Evolutionary conservation across 176 grass and related monocot genomes (phyloP), one percentile per base, ranked within the genome.

Genomic region (Aegilops tauschii): DNA sequence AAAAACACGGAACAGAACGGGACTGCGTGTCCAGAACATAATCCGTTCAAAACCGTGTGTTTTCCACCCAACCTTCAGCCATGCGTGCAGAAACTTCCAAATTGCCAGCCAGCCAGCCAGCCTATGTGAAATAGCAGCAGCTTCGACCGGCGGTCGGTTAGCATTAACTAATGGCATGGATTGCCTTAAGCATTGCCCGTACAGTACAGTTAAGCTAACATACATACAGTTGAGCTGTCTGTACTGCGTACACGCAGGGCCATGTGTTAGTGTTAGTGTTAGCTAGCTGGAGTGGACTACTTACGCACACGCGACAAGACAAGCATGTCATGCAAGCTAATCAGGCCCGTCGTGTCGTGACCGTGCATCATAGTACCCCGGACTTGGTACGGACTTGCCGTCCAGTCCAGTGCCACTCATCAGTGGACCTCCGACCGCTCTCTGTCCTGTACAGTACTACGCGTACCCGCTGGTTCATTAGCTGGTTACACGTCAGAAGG

Each of bases 311-410:
- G 11, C 29, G 65, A 67, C 29, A 18, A 35, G 28, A 68, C 1
- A 45, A 31, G 49, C 34, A 44, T 45, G 61, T 17, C 21, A n/a
- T 4, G 39, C 40, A 58, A 23, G 7, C 9, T 9, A 58, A 47
- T 62, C 20, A 12, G 68, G 34, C 32, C 67, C 32, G 9, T 32
- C 20, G 32, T 69, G 67, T 39, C 8, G 69, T 89, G 82, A 76
- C 82, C 25, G 83, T 67, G 76, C 83, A 34, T 12, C 31, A 42
- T 77, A 65, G 69, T 73, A 73, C 70, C 83, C 28, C 25, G 72
- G 72, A 73, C 61, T 28, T n/a, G 69, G 78, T 90, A 83, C 84
- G 84, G 88, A 83, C 73, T 27, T 12, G 1, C 37, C 2, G 35
- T 36, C 32, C 32, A 11, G 11, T 45, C 3, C 64, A 17, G 11